Evolutionary conservation across 805 yeast genomes (phyloP).

Genomic region (Nadsonia fulvescens): DNA sequence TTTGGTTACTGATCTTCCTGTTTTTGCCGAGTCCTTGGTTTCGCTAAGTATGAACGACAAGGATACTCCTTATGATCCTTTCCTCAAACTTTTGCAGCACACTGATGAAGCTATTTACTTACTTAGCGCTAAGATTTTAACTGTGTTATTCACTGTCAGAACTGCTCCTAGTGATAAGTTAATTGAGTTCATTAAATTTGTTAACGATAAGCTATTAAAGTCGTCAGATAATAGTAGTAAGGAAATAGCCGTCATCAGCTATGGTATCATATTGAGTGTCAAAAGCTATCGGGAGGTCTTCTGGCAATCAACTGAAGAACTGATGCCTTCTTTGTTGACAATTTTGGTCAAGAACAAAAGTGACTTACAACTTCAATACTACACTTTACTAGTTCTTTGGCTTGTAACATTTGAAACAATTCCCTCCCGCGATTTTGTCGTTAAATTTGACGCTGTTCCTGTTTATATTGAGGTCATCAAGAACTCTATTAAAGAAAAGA

Average conservation of each 20-base stretch:
- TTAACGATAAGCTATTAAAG: conserved; percentile 15
- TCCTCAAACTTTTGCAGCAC: conserved; percentile 29
- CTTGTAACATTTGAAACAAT: conserved; percentile 54
- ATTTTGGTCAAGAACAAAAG: conserved; percentile 26
- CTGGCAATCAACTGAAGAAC: conserved; percentile 26
- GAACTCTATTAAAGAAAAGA: conserved; percentile 79
- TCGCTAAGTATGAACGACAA: conserved; percentile 26
- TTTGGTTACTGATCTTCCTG: conserved; percentile 19
- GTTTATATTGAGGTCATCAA: conserved; percentile 37
- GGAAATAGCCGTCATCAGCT: conserved; percentile 45
- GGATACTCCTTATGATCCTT: conserved; percentile 30
- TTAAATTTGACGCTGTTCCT: conserved; percentile 34
- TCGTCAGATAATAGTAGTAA: conserved; percentile 32
- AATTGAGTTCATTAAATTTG: conserved; percentile 19
- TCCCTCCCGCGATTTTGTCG: conserved; percentile 30
- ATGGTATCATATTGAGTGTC: conserved; percentile 37
- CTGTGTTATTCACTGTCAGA: conserved; percentile 24
- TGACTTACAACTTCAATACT: conserved; percentile 70
- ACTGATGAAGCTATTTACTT: conserved; percentile 40
- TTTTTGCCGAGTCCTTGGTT: conserved; percentile 22
- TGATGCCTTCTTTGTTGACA: conserved; percentile 31
- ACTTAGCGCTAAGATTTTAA: conserved; percentile 36
- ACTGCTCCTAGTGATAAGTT: conserved; percentile 1
- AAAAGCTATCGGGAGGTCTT: conserved; percentile 36
- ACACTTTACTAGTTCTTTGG: conserved; percentile 68